Base-by-base conservation (phyloP, 768 basidiomycete genomes). In the Gymnopilus junonius region DNA sequence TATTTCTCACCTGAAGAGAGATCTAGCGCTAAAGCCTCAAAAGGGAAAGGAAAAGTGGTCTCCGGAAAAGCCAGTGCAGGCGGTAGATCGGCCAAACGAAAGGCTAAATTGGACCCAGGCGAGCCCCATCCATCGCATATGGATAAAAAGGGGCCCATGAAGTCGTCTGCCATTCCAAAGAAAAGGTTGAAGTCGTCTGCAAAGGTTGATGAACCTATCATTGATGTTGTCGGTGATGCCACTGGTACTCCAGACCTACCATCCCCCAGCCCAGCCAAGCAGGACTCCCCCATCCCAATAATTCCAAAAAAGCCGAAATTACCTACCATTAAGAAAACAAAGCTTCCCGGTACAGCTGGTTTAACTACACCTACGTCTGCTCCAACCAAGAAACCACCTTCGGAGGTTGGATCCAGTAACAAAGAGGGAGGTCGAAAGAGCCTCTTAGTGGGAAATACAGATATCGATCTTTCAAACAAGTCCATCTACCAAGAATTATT, bases 401-500 rank as follows among this genome's bases (percentile, higher is more conserved):
- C 74, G 34, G 67, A 70, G 0, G 55, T 74, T 34, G 65, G 63
- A 29, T 46, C 65, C 15, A 57, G 51, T 23, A 63, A 58, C 48
- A 66, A 66, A 31, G 69, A 64, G 23, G 67, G 63, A 32, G 63
- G 65, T 55, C 66, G 72, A 23, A 69, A 69, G 68, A 69, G 67
- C 8, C 27, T 51, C 7, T 46, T 79, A 32, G 77, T 79, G 2
- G 83, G 80, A 1, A 82, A 82, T 50, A 74, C 84, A 7, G 89
- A 92, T 63, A 75, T 92, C 51, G 87, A 91, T 68, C 70, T 92
- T 59, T 83, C 80, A n/a, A 83, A 91, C 66, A 77, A 79, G 32
- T 82, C 75, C 56, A 77, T 91, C n/a, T 92, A 91, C 62, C 83
- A 84, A 8, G 80, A 85, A 66, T 73, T 92, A 34, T 92, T 92